Evolutionary conservation across 2,329 filamentous ascomycete genomes (phyloP), one percentile per base, ranked within the genome.

Genomic region (Colletotrichum trifolii): DNA sequence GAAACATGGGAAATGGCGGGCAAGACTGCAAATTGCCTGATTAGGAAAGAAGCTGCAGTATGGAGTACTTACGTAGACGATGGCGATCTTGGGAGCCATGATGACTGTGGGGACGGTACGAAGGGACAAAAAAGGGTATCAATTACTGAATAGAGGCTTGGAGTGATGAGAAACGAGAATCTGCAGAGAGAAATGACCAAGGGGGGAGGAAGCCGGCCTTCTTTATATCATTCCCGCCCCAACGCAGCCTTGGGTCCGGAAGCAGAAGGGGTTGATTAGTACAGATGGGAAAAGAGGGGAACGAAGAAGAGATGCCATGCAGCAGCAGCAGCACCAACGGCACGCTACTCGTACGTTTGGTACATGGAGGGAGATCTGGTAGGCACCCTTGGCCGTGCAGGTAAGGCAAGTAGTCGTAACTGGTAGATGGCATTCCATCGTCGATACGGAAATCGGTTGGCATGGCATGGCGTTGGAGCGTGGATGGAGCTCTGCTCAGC

Each of bases 41-140:
- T 60, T 60, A n/a, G 60, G 60, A 60, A 60, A 50, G 54, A 59
- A 55, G 48, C 49, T 17, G 25, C 15, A 25, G 39, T 5, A 5
- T 5, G 25, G 25, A 25, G 25, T 52, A 87, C 91, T 72, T 85
- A 94, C 92, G 79, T 89, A 96, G 78, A 97, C 88, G 81, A 97
- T 96, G 73, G 94, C 94, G 76, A 97, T 87, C 85, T 93, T 96
- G 79, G 92, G 92, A 82, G 92, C 92, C 93, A 97, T 96, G 74
- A 73, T 85, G 83, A 75, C 67, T 54, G 57, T 39, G 25, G 65
- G 43, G 52, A 64, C 36, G 46, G 34, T 36, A 36, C 58, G 45
- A 50, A 42, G n/a, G 53, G 11, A 8, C 33, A 12, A 38, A 17
- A 10, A 33, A 4, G 45, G 46, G 46, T 58, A 52, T 40, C n/a